A percentile compares a stretch with the other conserved stretches of the same genome.
These are phyloP conservation scores for Silene vulgaris DNA, from an alignment of 179 eudicot species.

Conservation along the genomic window DNA sequence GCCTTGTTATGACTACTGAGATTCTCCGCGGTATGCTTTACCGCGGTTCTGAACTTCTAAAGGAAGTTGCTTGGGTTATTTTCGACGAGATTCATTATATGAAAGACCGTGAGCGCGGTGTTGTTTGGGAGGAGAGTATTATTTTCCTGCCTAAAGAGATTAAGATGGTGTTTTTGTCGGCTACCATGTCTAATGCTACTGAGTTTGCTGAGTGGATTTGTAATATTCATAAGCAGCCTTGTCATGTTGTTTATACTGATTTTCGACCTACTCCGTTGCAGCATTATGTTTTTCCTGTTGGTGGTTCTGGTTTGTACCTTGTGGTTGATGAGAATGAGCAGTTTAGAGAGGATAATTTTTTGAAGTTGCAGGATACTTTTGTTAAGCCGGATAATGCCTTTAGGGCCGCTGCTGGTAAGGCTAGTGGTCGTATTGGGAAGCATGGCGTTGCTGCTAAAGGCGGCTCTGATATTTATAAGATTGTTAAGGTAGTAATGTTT, in stretches of 20 bases:
- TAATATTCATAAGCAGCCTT: conserved; percentile 88
- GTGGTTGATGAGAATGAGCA: conserved; percentile 96
- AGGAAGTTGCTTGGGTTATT: conserved; percentile 95
- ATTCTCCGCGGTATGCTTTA: conserved; percentile 93
- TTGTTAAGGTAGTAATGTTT: conserved; percentile 60
- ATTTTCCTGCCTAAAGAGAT: conserved; percentile 84
- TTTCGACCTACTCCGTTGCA: conserved; percentile 91
- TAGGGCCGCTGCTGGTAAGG: conserved; percentile 50
- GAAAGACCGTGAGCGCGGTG: conserved; percentile 97
- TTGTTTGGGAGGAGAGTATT: conserved; percentile 98
- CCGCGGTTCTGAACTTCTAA: conserved; percentile 82
- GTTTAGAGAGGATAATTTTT: conserved; percentile 88
- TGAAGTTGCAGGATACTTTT: conserved; percentile 80
- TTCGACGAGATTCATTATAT: conserved; percentile 97
- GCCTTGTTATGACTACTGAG: conserved; percentile 95
- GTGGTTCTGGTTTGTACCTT: conserved; percentile 85
- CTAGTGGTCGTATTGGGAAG: conserved; percentile 71
- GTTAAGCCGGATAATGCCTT: conserved; percentile 47
- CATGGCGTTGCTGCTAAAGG: conserved; percentile 65
- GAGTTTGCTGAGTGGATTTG: conserved; percentile 99
- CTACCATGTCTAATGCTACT: conserved; percentile 95
- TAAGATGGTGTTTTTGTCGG: conserved; percentile 93
- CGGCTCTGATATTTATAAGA: conserved; percentile 90
- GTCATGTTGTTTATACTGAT: conserved; percentile 97
- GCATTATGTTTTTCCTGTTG: conserved; percentile 89